Evolutionary conservation across 1,139 yeast species (phyloP).

Genomic region (Hansenula lynferdii): DNA sequence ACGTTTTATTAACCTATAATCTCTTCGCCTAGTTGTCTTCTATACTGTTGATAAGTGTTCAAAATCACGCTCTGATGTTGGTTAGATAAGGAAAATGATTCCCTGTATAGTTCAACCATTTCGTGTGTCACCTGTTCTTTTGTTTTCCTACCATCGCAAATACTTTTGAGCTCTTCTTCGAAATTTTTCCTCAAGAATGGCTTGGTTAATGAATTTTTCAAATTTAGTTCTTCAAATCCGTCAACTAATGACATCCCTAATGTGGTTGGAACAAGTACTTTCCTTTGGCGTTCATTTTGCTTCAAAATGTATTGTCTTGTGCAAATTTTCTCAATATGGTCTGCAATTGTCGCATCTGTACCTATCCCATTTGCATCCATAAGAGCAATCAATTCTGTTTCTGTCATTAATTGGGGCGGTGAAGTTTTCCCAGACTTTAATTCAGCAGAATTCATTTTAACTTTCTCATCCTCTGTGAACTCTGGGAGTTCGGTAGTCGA

Average conservation of each 20-base stretch:
- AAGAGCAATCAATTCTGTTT: conserved; percentile 82
- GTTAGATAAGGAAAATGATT: conserved; percentile 29
- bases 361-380: conserved; percentile 99
- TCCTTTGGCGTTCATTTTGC: conserved; percentile 34
- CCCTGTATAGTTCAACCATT: conserved; percentile 56
- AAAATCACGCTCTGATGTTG: conserved; percentile 14
- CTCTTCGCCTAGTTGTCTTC: conserved; percentile 7
- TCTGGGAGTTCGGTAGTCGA: conserved; percentile 62
- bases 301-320: conserved; percentile 63
- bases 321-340: conserved; percentile 82
- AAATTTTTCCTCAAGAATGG: conserved; percentile 81
- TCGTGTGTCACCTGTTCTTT: conserved; percentile 53
- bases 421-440: conserved; percentile 72
- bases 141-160: conserved; percentile 58
- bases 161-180: conserved; percentile 61
- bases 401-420: conserved; percentile 83
- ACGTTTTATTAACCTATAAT: not conserved
- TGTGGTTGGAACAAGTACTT: conserved; percentile 65
- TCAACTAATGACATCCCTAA: conserved; percentile 86
- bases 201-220: conserved; percentile 75
- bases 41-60: conserved; percentile 14
- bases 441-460: conserved; percentile 49
- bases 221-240: conserved; percentile 78
- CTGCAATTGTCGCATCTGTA: conserved; percentile 99
- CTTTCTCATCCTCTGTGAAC: conserved; percentile 50